phyloP scores from a whole-genome alignment of 1,139 yeast species.

The Spathaspora jeffriesii region DNA sequence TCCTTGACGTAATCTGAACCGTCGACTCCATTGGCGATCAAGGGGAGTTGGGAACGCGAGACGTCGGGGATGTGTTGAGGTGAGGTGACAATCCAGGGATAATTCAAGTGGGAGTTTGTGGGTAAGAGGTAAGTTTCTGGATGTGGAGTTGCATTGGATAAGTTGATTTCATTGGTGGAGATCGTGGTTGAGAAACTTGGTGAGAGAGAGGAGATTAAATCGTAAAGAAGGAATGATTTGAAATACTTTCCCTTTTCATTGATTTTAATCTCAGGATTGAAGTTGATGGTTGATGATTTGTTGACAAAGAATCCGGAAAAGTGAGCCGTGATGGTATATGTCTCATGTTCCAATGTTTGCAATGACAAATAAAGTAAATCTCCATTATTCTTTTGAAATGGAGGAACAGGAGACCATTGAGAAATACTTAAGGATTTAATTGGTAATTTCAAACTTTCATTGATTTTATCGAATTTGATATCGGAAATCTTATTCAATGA shows the following conservation, averaged over 20 bases:
- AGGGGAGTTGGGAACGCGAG: slow-evolving; percentile 62
- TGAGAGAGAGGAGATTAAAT: slow-evolving; percentile 56
- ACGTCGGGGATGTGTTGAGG: slow-evolving; percentile 51
- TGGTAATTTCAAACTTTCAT: slow-evolving; percentile 30
- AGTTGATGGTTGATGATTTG: slow-evolving; percentile 63
- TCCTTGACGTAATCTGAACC: slow-evolving; percentile 64
- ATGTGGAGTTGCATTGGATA: slow-evolving; percentile 47
- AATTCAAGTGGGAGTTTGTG: slow-evolving; percentile 56
- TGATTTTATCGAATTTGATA: slow-evolving; percentile 21
- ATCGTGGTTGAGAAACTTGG: slow-evolving; percentile 47
- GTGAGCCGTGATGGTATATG: slow-evolving; percentile 75
- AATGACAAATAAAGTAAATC: slow-evolving; percentile 77
- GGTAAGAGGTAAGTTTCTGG: slow-evolving; percentile 64
- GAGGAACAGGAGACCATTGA: slow-evolving; percentile 90
- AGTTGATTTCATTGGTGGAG: slow-evolving; percentile 37
- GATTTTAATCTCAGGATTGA: slow-evolving; percentile 63
- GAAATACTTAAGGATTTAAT: slow-evolving; percentile 65
- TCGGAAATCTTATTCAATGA: slow-evolving; percentile 11
- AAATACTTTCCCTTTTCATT: slow-evolving; percentile 36
- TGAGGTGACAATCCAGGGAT: slow-evolving; percentile 75
- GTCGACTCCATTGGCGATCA: slow-evolving; percentile 55
- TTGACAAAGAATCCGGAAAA: slow-evolving; percentile 79
- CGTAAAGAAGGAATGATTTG: slow-evolving; percentile 49
- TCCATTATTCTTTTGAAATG: slow-evolving; percentile 62
- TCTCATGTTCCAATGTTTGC: slow-evolving; percentile 81